Evolutionary conservation across 2,329 filamentous ascomycete species (phyloP).

Genomic region (Claviceps sp.): DNA sequence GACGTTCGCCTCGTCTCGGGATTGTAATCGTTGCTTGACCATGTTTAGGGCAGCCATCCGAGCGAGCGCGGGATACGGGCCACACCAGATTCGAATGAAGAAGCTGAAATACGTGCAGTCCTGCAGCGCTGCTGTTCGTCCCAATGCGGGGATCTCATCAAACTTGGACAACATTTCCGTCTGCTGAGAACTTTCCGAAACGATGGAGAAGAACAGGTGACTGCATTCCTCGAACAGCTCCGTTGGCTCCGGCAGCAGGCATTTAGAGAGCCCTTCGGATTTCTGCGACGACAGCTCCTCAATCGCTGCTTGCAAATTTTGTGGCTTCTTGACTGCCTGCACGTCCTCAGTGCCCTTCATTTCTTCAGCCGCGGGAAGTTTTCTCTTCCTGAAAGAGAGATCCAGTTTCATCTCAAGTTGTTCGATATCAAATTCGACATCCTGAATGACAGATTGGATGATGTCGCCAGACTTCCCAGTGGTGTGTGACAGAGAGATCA

Average conservation of each 20-base stretch:
- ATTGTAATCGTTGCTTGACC: slow-evolving; percentile 43
- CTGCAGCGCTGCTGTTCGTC: slow-evolving; percentile 38
- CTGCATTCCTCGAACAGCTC: slow-evolving; percentile 45
- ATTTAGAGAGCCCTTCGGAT: slow-evolving; percentile 29
- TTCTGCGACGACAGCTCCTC: slow-evolving; percentile 24
- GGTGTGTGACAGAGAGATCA: slow-evolving; percentile 53
- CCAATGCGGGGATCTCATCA: slow-evolving; percentile 40
- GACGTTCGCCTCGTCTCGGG: slow-evolving; percentile 30
- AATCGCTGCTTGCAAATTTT: slow-evolving; percentile 27
- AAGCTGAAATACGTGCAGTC: slow-evolving; percentile 61
- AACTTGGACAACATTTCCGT: slow-evolving; percentile 33
- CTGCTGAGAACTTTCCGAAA: slow-evolving; percentile 28
- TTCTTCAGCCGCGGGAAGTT: slow-evolving; percentile 34
- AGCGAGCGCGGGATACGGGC: slow-evolving; percentile 54
- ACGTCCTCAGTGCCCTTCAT: slow-evolving; percentile 25
- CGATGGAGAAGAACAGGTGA: slow-evolving; percentile 42
- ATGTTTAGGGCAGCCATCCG: slow-evolving; percentile 56
- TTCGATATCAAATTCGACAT: slow-evolving; percentile 58
- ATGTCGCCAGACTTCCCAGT: slow-evolving; percentile 44
- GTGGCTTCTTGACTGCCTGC: slow-evolving; percentile 15
- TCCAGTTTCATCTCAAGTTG: slow-evolving; percentile 63
- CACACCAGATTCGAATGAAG: slow-evolving; percentile 61
- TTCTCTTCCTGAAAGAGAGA: slow-evolving; percentile 47
- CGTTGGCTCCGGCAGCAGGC: slow-evolving; percentile 36
- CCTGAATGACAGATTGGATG: slow-evolving; percentile 53